phyloP scores from a whole-genome alignment of 306 rosid genomes.

The Dryas drummondii region DNA sequence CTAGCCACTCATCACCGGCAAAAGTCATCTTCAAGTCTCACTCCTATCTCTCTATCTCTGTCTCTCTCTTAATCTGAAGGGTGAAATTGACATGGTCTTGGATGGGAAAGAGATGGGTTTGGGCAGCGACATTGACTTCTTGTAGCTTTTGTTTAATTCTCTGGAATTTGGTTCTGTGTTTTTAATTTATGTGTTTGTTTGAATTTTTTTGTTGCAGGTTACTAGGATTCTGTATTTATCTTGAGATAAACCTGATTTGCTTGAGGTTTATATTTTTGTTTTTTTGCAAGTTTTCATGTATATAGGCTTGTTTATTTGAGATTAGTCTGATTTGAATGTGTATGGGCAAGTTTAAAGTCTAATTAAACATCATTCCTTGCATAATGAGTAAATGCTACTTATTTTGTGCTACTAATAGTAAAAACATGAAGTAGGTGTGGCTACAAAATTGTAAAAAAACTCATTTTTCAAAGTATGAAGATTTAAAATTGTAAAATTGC shows the following conservation, averaged over 20 bases:
- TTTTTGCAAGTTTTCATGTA: too few species aligned
- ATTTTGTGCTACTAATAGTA: neutral
- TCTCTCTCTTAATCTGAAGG: constrained; percentile 45
- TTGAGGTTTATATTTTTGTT: too few species aligned
- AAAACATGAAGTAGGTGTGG: neutral
- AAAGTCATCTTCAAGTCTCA: too few species aligned
- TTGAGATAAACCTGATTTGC: too few species aligned
- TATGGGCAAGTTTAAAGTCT: too few species aligned
- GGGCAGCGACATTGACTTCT: constrained; percentile 78
- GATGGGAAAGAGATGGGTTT: constrained; percentile 59
- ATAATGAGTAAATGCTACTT: neutral
- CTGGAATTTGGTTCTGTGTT: neutral
- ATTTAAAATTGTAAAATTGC: neutral
- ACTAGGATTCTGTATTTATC: too few species aligned
- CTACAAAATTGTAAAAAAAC: neutral
- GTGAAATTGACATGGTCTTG: constrained; percentile 94
- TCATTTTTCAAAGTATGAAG: neutral
- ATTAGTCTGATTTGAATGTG: too few species aligned
- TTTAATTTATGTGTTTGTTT: too few species aligned
- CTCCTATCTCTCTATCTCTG: too few species aligned
- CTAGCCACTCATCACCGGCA: too few species aligned
- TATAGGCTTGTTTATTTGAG: too few species aligned
- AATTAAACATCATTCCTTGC: neutral
- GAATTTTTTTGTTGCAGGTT: too few species aligned
- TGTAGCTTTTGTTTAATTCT: constrained; percentile 68